Evolutionary conservation across 139 green algal genomes (phyloP), one percentile per base, ranked within the genome.

Genomic region (Spirogloea muscicola): DNA sequence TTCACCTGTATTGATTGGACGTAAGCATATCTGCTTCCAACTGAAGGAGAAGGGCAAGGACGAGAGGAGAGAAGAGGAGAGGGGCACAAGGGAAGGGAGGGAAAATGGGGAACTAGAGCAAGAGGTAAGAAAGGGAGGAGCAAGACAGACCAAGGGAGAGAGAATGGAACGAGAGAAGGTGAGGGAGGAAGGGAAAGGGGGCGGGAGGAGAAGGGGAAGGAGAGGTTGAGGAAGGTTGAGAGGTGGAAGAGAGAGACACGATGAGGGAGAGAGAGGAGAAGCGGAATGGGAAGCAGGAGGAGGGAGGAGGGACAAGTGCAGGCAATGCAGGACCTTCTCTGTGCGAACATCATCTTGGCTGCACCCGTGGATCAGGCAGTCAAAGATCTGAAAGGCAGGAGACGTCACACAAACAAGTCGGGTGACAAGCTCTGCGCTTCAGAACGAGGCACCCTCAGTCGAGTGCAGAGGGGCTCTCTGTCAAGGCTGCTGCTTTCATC

Each of bases 321-420:
- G 31, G 5, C 31, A 33, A 31, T 62, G 31, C 5, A 33, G 52
- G 38, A 7, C 40, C 6, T 33, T 5, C 6, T 37, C 31, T 10
- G 42, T 55, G 21, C 65, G 43, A 36, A n/a, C n/a, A n/a, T n/a
- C n/a, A n/a, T n/a, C n/a, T n/a, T n/a, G n/a, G n/a, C n/a, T n/a
- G n/a, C n/a, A n/a, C n/a, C 65, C 65, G 2, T 74, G 65, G 16
- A 66, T 42, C 31, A 33, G 49, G 44, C 65, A 74, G 29, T 74
- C 65, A 60, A 74, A 74, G 16, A 74, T 60, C 65, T 74, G 65
- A 44, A 65, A 5, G 49, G 16, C 27, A 16, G 49, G 13, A 29
- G 49, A 29, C 25, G 49, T 18, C 25, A 29, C 27, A 29, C 7
- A 25, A 29, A 9, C 27, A 7, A 29, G 49, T 10, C 6, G 49